Evolutionary conservation across 2,329 filamentous ascomycete genomes (phyloP).

Genomic region (Talaromyces sp.): DNA sequence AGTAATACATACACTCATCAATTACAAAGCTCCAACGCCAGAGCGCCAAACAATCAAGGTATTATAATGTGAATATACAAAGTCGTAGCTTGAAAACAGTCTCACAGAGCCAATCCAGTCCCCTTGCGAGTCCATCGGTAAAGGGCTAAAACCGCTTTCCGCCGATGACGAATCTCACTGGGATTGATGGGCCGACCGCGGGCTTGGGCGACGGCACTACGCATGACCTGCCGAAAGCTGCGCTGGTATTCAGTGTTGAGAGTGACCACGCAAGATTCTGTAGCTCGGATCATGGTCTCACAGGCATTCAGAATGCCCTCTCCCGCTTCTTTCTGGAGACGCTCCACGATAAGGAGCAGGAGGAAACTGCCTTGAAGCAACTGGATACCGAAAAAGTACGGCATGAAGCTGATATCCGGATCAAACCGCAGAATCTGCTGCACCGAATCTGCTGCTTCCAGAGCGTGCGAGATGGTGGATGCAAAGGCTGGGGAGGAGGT

Average conservation of each 20-base stretch:
- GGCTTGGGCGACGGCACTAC: conserved; percentile 83
- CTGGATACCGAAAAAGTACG: conserved; percentile 95
- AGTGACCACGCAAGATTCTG: conserved; percentile 90
- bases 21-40: neutral
- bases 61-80: neutral
- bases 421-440: conserved; percentile 86
- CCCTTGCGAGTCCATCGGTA: conserved; percentile 94
- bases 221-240: conserved; percentile 95
- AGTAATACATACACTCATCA: neutral
- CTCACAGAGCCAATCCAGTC: conserved; percentile 70
- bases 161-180: conserved; percentile 79
- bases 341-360: conserved; percentile 83
- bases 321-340: conserved; percentile 82
- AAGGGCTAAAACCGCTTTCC: conserved; percentile 79
- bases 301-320: conserved; percentile 84
- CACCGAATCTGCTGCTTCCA: conserved; percentile 85
- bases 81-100: neutral
- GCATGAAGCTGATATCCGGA: conserved; percentile 91
- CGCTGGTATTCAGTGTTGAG: conserved; percentile 93
- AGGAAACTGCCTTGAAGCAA: conserved; percentile 88
- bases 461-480: conserved; percentile 82
- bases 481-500: conserved; percentile 88
- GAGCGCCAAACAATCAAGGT: neutral
- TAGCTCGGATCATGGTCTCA: conserved; percentile 87
- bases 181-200: conserved; percentile 82